Evolutionary conservation across 192 early-diverging fungal genomes (phyloP).

Genomic region (Umbelopsis sp.): DNA sequence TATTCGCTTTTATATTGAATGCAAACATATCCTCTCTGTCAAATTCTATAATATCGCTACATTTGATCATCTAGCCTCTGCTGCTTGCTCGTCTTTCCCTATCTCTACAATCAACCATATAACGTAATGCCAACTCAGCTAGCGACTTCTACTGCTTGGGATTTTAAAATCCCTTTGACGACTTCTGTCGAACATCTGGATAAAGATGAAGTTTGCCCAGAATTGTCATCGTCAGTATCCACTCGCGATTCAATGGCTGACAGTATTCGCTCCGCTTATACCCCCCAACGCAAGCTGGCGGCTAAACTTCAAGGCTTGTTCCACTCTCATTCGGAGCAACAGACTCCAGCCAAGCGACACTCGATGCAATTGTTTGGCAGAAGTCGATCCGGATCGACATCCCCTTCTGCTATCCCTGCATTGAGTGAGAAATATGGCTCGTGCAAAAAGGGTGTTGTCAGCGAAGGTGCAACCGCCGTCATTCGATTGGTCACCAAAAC

Average conservation of each 20-base stretch:
- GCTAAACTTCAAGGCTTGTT: slow-evolving; percentile 5
- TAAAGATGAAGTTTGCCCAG: slow-evolving; percentile 18
- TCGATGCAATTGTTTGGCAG: background rate
- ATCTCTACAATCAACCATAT: background rate
- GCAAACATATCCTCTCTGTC: background rate
- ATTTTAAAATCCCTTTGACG: background rate
- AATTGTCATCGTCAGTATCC: slow-evolving; percentile 26
- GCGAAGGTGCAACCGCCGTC: slow-evolving; percentile 22
- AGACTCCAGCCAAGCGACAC: background rate
- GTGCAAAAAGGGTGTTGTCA: slow-evolving; percentile 28
- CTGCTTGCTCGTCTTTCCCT: background rate
- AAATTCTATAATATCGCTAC: background rate
- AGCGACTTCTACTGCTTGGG: slow-evolving; percentile 5
- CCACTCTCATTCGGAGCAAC: background rate
- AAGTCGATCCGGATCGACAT: slow-evolving; percentile 6
- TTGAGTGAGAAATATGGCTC: slow-evolving; percentile 16
- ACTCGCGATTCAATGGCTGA: slow-evolving; percentile 10
- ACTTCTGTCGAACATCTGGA: background rate
- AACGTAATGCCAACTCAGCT: background rate
- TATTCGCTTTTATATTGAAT: background rate
- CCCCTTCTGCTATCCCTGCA: background rate
- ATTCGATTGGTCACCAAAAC: slow-evolving; percentile 16
- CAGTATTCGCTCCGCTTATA: background rate
- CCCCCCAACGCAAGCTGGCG: slow-evolving; percentile 5
- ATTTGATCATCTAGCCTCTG: background rate